phyloP scores from a whole-genome alignment of 129 eudicot species.

The Lactuca saligna region DNA sequence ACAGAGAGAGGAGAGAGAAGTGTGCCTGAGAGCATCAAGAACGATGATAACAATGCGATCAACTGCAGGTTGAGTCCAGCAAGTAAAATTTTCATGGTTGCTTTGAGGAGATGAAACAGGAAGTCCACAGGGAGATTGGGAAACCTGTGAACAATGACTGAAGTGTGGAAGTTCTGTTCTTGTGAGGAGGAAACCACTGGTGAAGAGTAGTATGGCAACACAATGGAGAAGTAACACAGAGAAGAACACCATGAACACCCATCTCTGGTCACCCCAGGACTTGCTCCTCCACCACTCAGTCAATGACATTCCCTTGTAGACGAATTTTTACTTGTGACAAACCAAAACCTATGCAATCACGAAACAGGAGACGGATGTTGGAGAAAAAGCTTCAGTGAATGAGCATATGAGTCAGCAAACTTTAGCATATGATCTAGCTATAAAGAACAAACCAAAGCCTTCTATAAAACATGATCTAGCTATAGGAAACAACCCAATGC shows the following conservation, averaged over 20 bases:
- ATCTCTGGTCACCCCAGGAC: slow-evolving; percentile 33
- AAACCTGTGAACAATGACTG: slow-evolving; percentile 70
- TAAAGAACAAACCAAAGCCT: no score
- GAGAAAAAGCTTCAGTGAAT: neutral
- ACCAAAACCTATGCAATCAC: neutral
- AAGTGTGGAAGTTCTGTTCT: slow-evolving; percentile 77
- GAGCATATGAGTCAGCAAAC: neutral
- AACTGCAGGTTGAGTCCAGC: slow-evolving; percentile 87
- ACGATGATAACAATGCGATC: slow-evolving; percentile 83
- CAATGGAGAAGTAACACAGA: slow-evolving; percentile 49
- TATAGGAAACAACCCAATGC: no score
- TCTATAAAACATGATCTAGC: no score
- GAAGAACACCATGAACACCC: slow-evolving; percentile 47
- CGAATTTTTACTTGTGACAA: neutral
- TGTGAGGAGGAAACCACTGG: slow-evolving; percentile 88
- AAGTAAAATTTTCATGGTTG: slow-evolving; percentile 9
- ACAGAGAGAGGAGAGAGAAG: neutral
- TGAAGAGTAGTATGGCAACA: slow-evolving; percentile 64
- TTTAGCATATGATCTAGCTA: no score
- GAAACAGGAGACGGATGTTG: no score
- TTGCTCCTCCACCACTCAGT: slow-evolving; percentile 1
- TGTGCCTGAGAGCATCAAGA: slow-evolving; percentile 86
- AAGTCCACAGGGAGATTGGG: slow-evolving; percentile 61
- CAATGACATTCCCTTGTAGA: neutral
- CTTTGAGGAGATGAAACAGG: slow-evolving; percentile 12